These are phyloP conservation scores for Calocybe indica DNA, from an alignment of 768 basidiomycete genomes.

Conservation along the genomic window DNA sequence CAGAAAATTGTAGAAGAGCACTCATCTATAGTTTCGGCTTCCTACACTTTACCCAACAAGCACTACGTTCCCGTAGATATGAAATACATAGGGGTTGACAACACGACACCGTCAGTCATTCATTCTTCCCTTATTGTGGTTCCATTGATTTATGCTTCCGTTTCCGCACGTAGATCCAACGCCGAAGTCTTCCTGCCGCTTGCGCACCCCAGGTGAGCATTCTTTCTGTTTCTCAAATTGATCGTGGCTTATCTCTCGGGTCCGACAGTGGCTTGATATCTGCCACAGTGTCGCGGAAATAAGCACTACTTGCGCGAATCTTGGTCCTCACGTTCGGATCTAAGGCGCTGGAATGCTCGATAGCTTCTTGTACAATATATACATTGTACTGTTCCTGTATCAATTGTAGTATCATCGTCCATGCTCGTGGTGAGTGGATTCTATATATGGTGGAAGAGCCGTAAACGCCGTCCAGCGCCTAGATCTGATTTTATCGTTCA, in stretches of 20 bases:
- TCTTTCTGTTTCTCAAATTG: slow-evolving; percentile 5
- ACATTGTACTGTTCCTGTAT: no score
- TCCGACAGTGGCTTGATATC: slow-evolving; percentile 51
- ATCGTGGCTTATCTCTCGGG: slow-evolving; percentile 3
- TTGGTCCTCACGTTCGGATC: background rate
- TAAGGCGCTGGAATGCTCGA: no score
- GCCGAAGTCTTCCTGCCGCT: slow-evolving; percentile 89
- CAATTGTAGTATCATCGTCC: no score
- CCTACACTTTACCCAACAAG: slow-evolving; percentile 86
- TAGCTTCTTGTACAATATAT: no score
- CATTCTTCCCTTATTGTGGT: background rate
- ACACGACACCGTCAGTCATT: slow-evolving; percentile 50
- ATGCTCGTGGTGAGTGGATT: no score
- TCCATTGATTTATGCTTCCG: background rate
- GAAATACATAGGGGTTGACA: slow-evolving; percentile 66
- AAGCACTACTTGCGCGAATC: slow-evolving; percentile 4
- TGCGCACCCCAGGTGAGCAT: slow-evolving; percentile 73
- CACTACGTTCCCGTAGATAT: slow-evolving; percentile 91
- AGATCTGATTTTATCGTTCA: no score
- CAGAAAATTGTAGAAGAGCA: slow-evolving; percentile 67
- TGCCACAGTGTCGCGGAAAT: slow-evolving; percentile 47
- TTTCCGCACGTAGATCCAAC: slow-evolving; percentile 35
- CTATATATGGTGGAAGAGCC: no score
- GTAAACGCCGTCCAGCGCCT: no score
- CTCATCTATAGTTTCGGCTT: slow-evolving; percentile 47